Evolutionary conservation across 345 rosid species (phyloP).

Genomic region (Eucalyptus albens): DNA sequence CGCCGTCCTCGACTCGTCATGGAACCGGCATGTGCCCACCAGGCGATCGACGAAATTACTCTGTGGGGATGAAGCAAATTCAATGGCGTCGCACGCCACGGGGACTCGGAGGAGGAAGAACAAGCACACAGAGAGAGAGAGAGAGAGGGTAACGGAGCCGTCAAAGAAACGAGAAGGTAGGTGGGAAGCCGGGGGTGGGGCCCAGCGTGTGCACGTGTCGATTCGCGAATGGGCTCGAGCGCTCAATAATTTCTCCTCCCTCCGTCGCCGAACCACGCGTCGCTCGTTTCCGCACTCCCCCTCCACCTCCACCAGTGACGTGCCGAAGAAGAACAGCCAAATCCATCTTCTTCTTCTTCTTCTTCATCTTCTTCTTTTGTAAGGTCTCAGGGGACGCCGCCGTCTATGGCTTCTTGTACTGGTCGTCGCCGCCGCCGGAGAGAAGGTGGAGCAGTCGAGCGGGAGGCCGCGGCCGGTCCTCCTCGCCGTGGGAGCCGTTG

Average conservation of each 20-base stretch:
- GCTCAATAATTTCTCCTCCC: background rate
- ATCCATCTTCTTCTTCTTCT: background rate
- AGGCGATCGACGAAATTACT: no score
- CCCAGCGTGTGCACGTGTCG: background rate
- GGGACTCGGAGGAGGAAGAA: no score
- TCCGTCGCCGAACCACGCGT: background rate
- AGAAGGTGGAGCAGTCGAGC: background rate
- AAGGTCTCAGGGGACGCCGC: background rate
- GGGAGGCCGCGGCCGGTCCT: background rate
- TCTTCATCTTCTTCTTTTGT: no score
- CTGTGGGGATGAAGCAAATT: no score
- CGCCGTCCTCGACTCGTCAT: no score
- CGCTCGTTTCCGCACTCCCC: background rate
- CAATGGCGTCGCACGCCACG: no score
- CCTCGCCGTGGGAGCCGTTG: background rate
- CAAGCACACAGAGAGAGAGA: no score
- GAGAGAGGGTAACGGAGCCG: no score
- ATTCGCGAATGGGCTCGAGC: background rate
- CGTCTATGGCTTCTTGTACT: background rate
- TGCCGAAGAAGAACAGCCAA: background rate
- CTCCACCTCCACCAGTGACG: background rate
- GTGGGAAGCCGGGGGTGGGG: background rate
- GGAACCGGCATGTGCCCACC: no score
- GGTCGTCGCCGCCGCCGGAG: background rate
- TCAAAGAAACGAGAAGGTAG: no score